Conservation (phyloP, 2,329 filamentous ascomycete genomes). For the Colletotrichum sidae region DNA sequence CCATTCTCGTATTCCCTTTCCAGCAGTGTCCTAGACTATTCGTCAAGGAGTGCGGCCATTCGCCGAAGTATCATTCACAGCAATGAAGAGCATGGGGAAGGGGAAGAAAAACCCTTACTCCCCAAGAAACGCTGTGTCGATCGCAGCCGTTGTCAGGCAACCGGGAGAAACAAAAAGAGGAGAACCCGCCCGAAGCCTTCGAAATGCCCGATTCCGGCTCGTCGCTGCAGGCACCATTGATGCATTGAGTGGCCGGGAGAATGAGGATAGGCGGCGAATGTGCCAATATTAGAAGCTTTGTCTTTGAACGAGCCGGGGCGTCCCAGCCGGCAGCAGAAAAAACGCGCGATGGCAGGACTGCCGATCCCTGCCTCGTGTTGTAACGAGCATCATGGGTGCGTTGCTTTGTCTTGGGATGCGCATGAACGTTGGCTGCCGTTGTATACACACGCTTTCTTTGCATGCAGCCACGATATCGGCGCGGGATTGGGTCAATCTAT, state of each 20-base stretch:
- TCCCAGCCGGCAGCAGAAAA: not conserved
- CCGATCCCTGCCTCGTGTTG: constrained; percentile 29
- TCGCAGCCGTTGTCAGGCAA: constrained; percentile 23
- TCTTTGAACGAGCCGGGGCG: constrained; percentile 3
- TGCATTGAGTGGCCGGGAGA: not conserved
- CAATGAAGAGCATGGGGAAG: too few relatives aligned
- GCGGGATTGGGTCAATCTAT: not conserved
- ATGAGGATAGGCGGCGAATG: not conserved
- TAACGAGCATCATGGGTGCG: not conserved
- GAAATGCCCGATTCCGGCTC: constrained; percentile 29
- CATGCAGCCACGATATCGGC: constrained; percentile 8
- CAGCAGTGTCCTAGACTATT: not conserved
- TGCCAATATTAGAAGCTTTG: constrained; percentile 32
- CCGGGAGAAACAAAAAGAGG: constrained; percentile 29
- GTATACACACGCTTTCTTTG: not conserved
- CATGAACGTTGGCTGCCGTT: constrained; percentile 8
- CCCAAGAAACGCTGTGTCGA: constrained; percentile 9
- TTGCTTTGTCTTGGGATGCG: constrained; percentile 1
- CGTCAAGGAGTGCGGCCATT: too few relatives aligned
- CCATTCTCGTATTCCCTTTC: constrained; percentile 30
- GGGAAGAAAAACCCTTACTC: not conserved
- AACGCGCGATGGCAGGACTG: not conserved
- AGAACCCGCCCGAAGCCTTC: not conserved
- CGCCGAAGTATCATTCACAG: too few relatives aligned
- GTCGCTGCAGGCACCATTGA: constrained; percentile 21